These are phyloP conservation scores for Kodamaea sp. DNA, from an alignment of 1,139 yeast species.

Conservation along the genomic window DNA sequence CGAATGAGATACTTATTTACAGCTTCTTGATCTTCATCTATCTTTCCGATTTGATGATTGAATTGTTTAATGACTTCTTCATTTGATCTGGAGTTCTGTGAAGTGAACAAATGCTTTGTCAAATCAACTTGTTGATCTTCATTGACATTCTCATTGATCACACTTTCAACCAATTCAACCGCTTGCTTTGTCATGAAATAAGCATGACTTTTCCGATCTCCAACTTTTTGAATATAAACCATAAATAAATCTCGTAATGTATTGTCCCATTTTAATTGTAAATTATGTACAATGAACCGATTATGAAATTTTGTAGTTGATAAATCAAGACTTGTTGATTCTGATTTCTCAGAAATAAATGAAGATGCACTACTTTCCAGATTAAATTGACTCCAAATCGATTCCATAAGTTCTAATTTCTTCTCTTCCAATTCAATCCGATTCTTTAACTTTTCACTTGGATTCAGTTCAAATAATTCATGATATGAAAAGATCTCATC, in stretches of 20 bases:
- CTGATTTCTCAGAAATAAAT: slow-evolving; percentile 3
- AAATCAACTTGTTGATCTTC: slow-evolving; percentile 15
- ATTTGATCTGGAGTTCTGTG: slow-evolving; percentile 19
- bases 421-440: slow-evolving; percentile 35
- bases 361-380: slow-evolving; percentile 15
- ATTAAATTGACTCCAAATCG: slow-evolving; percentile 19
- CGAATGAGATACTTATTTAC: slow-evolving; percentile 40
- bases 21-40: slow-evolving; percentile 29
- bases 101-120: slow-evolving; percentile 11
- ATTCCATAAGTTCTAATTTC: slow-evolving; percentile 22
- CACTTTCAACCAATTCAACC: slow-evolving; percentile 53
- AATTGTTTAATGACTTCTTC: slow-evolving; percentile 35
- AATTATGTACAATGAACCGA: slow-evolving; percentile 72
- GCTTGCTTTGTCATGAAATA: slow-evolving; percentile 65
- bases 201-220: slow-evolving; percentile 51
- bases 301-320: slow-evolving; percentile 54
- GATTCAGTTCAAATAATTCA: slow-evolving; percentile 19
- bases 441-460: slow-evolving; percentile 23
- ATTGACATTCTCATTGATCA: slow-evolving; percentile 21
- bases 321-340: neutral
- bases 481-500: slow-evolving; percentile 38
- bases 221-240: slow-evolving; percentile 58
- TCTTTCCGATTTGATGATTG: slow-evolving; percentile 29
- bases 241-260: slow-evolving; percentile 57
- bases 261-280: slow-evolving; percentile 79